A percentile compares a stretch with the other conserved stretches of the same genome.
These are phyloP conservation scores for Ampelocalamus luodianensis DNA, from an alignment of 176 grass and related monocot genomes.

Conservation along the genomic window DNA sequence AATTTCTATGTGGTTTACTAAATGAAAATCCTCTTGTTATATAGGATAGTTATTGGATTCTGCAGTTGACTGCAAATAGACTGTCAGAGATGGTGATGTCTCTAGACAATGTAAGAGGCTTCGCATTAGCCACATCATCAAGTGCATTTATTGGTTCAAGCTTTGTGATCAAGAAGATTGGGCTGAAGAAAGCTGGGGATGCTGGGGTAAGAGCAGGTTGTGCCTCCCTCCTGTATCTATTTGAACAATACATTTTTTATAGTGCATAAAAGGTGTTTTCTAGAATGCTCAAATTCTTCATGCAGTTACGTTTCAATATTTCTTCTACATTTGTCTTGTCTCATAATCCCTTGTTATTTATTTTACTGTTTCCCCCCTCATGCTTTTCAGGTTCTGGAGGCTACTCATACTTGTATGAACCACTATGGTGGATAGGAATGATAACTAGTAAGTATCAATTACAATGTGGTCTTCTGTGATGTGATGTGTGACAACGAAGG, in stretches of 20 bases:
- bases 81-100: conserved; percentile 56
- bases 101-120: conserved; percentile 71
- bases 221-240: conserved; percentile 37
- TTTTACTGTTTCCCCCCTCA: not conserved
- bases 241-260: not conserved
- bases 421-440: conserved; percentile 91
- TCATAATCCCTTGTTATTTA: not conserved
- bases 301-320: not conserved
- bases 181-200: conserved; percentile 74
- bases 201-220: conserved; percentile 79
- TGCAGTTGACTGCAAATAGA: not conserved
- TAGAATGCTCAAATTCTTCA: not conserved
- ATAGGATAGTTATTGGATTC: not conserved
- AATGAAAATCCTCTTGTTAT: not conserved
- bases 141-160: conserved; percentile 92
- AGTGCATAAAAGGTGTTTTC: not conserved
- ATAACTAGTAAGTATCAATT: conserved; percentile 75
- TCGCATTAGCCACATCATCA: conserved; percentile 73
- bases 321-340: not conserved
- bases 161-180: conserved; percentile 92
- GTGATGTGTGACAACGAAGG: not conserved
- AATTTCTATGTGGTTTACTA: not conserved
- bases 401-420: conserved; percentile 79
- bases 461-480: not conserved
- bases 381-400: conserved; percentile 69